Conservation (phyloP, 495 filamentous ascomycete genomes). For the Neurospora sublineolata region DNA sequence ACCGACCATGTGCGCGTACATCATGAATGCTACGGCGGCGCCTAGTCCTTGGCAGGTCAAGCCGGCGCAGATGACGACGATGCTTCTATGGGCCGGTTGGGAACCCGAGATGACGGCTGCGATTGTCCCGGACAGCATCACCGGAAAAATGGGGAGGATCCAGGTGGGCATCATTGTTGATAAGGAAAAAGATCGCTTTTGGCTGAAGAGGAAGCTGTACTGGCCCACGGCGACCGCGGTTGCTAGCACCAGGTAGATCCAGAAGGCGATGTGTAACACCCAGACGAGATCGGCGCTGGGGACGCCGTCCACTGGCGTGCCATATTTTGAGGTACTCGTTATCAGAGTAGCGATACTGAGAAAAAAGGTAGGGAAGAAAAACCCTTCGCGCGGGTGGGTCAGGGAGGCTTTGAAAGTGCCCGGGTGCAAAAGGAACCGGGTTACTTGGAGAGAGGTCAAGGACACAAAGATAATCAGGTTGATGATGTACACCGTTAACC, state of each 20-base stretch:
- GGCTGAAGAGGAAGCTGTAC: constrained; percentile 40
- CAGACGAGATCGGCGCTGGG: constrained; percentile 23
- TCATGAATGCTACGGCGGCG: constrained; percentile 36
- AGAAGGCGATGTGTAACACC: constrained; percentile 38
- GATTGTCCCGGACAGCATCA: constrained; percentile 43
- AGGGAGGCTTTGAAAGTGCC: constrained; percentile 43
- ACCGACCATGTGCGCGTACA: constrained; percentile 50
- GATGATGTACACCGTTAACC: constrained; percentile 49
- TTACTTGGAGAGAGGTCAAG: constrained; percentile 35
- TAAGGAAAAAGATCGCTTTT: constrained; percentile 19
- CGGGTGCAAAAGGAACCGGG: constrained; percentile 46
- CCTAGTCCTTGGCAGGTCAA: constrained; percentile 45
- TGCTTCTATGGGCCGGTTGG: constrained; percentile 29
- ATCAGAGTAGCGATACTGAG: constrained; percentile 55
- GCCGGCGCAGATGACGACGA: constrained; percentile 38
- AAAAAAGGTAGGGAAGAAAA: constrained; percentile 60
- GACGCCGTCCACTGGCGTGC: constrained; percentile 26
- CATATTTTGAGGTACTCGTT: constrained; percentile 45
- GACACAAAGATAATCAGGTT: constrained; percentile 53
- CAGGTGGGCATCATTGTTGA: constrained; percentile 44
- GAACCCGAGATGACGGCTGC: constrained; percentile 28
- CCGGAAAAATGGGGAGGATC: constrained; percentile 47
- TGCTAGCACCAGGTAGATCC: constrained; percentile 37
- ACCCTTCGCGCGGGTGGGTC: constrained; percentile 50
- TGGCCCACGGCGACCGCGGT: constrained; percentile 38